Evolutionary conservation across 768 basidiomycete species (phyloP), one percentile per base, ranked within the genome.

Genomic region (Tulasnella sp.): DNA sequence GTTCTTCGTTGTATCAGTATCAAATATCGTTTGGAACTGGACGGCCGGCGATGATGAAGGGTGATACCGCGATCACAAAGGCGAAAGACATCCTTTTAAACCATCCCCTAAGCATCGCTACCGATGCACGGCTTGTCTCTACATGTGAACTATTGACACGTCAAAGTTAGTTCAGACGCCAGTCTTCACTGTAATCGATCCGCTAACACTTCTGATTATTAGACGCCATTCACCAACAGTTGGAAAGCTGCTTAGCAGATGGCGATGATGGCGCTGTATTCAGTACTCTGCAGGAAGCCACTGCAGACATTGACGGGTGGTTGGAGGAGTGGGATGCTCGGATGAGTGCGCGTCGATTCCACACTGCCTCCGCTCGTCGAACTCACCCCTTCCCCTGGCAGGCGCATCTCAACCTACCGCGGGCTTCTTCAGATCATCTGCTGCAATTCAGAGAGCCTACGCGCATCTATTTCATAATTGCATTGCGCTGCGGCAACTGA

Each of bases 111-210:
- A 86, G 86, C 3, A 86, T 87, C 82, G 83, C 84, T 6, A 87
- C 87, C 28, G 87, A 87, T 78, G 85, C 85, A 12, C 84, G 87
- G 76, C 83, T 88, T 3, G 85, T 87, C 34, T 86, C 86, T 14
- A 87, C 87, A 0, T 87, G 87, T 58, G 86, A 88, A 81, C 83
- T 87, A 46, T 86, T 86, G 74, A 84, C 86, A 64, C 81, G 87
- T 14, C 83, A 87, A 82, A 75, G 83, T 83, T 37, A 73, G 83
- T 60, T 1, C n/a, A n/a, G 12, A 44, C 6, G 22, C 64, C 22
- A 41, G 7, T n/a, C 20, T 75, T 9, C 41, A 40, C 16, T 42
- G n/a, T 31, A 34, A 34, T 8, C 48, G 58, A 75, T 72, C 9
- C 31, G 60, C 34, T 31, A 5, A 40, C 11, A 3, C 18, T 9